Percentiles rank a stretch among this genome's conserved stretches.
Evolutionary conservation across 148 eudicot genomes (phyloP).

Genomic region (Gaultheria prostrata): DNA sequence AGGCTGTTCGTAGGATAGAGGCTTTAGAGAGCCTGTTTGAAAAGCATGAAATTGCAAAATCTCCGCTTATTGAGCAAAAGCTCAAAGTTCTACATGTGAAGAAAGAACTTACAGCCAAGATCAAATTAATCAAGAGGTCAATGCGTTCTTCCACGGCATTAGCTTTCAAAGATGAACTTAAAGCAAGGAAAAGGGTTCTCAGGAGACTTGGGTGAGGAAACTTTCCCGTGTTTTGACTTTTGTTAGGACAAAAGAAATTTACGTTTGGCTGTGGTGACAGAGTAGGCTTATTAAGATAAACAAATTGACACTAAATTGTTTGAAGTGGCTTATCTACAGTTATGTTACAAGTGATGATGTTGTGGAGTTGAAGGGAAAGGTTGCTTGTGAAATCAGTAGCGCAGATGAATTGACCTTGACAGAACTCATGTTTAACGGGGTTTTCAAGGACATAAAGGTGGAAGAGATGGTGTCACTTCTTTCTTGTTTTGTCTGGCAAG

Average conservation of each 20-base stretch:
- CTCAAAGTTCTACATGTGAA: constrained; percentile 67
- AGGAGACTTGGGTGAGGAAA: constrained; percentile 78
- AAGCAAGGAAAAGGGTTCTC: constrained; percentile 87
- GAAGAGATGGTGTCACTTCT: constrained; percentile 95
- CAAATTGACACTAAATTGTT: background rate
- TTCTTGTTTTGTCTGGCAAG: constrained; percentile 97
- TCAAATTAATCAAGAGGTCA: constrained; percentile 67
- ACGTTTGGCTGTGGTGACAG: background rate
- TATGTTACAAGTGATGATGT: constrained; percentile 77
- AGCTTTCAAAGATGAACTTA: constrained; percentile 95
- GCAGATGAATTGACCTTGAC: constrained; percentile 95
- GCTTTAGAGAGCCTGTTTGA: constrained; percentile 77
- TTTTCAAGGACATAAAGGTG: constrained; percentile 72
- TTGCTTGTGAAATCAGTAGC: constrained; percentile 96
- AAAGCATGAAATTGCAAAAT: constrained; percentile 84
- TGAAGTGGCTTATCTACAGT: constrained; percentile 42
- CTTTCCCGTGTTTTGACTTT: background rate
- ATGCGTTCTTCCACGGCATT: constrained; percentile 66
- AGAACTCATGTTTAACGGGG: constrained; percentile 84
- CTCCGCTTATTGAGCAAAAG: constrained; percentile 80
- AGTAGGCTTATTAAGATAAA: background rate
- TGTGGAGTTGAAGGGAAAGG: constrained; percentile 91
- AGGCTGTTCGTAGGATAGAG: constrained; percentile 84
- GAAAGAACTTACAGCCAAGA: constrained; percentile 69
- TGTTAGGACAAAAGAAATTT: background rate